Conservation (phyloP, 2,329 filamentous ascomycete genomes). For the Calonectria pteridis region DNA sequence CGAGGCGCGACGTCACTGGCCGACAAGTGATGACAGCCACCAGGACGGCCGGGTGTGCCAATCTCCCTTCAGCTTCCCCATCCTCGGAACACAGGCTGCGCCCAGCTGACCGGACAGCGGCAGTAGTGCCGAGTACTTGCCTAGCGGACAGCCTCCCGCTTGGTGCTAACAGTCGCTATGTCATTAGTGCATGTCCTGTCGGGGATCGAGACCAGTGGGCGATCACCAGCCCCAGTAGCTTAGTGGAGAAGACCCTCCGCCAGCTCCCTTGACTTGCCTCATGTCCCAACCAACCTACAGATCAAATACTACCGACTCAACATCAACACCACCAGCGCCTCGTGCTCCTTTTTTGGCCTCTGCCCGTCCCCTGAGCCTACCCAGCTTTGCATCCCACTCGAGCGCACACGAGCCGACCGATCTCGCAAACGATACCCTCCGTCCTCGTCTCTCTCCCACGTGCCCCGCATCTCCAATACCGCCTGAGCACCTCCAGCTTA, state of each 20-base stretch:
- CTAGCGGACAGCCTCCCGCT: conserved; percentile 1
- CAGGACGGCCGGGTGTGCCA: not conserved
- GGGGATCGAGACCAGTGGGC: conserved; percentile 15
- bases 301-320: conserved; percentile 10
- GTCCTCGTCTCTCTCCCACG: not conserved
- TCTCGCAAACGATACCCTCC: not conserved
- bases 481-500: conserved; percentile 16
- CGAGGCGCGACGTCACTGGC: conserved; percentile 13
- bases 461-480: conserved; percentile 22
- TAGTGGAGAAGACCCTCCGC: conserved; percentile 22
- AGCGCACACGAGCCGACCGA: not conserved
- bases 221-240: conserved; percentile 14
- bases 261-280: conserved; percentile 17
- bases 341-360: not conserved
- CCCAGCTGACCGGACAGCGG: conserved; percentile 10
- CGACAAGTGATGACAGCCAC: not conserved
- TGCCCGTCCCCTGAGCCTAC: not conserved
- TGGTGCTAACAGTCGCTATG: conserved; percentile 4
- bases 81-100: not conserved
- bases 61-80: conserved; percentile 4
- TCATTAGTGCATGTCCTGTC: conserved; percentile 9
- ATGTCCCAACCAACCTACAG: conserved; percentile 14
- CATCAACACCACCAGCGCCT: conserved; percentile 5
- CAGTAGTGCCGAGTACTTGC: not conserved
- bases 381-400: not conserved